Evolutionary conservation across 441 rosid genomes (phyloP).

Genomic region (Cnidoscolus chayamansa): DNA sequence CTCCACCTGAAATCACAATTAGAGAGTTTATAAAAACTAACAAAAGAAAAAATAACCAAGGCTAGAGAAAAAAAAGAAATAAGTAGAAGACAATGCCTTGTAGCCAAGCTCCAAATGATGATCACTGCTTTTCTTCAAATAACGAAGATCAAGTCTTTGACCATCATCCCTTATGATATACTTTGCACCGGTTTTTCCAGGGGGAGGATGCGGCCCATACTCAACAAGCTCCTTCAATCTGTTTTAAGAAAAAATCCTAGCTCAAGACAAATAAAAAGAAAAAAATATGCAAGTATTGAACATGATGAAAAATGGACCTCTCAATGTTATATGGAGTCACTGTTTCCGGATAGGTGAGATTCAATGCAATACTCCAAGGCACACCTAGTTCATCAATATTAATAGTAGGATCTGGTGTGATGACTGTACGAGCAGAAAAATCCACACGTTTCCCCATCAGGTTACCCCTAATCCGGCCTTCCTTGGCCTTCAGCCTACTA

Average conservation of each 20-base stretch:
- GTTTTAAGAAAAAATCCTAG: slow-evolving; percentile 16
- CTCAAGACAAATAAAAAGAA: background rate
- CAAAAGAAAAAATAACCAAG: background rate
- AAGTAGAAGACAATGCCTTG: slow-evolving; percentile 42
- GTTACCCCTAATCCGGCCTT: slow-evolving; percentile 96
- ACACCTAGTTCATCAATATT: slow-evolving; percentile 96
- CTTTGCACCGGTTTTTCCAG: slow-evolving; percentile 97
- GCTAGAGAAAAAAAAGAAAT: background rate
- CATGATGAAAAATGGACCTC: slow-evolving; percentile 39
- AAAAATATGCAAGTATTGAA: background rate
- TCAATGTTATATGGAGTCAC: slow-evolving; percentile 99
- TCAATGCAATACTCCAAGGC: slow-evolving; percentile 99
- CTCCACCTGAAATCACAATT: slow-evolving; percentile 71
- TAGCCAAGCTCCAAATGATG: slow-evolving; percentile 99
- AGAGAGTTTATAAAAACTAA: slow-evolving; percentile 4
- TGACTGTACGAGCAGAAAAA: slow-evolving; percentile 94
- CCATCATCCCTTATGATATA: slow-evolving; percentile 98
- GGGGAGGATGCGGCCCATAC: slow-evolving; percentile 99
- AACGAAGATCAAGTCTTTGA: slow-evolving; percentile 96
- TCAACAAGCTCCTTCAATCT: slow-evolving; percentile 98
- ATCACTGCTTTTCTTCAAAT: slow-evolving; percentile 98
- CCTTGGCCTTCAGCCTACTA: slow-evolving; percentile 97
- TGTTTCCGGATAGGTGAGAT: slow-evolving; percentile 94
- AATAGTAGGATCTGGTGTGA: slow-evolving; percentile 93
- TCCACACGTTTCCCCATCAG: slow-evolving; percentile 99